Evolutionary conservation across 2,329 filamentous ascomycete species (phyloP).

Genomic region (Alternaria arborescens): DNA sequence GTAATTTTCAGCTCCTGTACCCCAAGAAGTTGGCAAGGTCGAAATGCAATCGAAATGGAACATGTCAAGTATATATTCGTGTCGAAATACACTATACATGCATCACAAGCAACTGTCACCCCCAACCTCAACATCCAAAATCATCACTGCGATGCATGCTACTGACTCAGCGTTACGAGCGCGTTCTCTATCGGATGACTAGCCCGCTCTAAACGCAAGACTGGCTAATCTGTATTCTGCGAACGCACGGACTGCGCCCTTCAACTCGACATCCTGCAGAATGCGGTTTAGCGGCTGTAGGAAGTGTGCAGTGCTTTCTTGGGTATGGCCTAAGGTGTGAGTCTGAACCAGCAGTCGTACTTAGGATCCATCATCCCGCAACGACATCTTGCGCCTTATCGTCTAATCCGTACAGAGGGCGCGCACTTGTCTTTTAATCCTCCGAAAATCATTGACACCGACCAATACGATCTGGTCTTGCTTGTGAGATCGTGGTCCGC

Average conservation of each 20-base stretch:
- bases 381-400: constrained; percentile 30
- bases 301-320: constrained; percentile 13
- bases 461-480: constrained; percentile 4
- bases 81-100: not conserved
- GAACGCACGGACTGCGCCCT: constrained; percentile 30
- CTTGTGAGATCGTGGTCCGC: constrained; percentile 7
- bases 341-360: constrained; percentile 20
- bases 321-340: constrained; percentile 10
- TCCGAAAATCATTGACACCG: constrained; percentile 3
- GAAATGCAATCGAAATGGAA: not conserved
- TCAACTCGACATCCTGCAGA: constrained; percentile 21
- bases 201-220: constrained; percentile 11
- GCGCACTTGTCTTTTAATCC: constrained; percentile 23
- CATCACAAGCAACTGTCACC: too few relatives aligned
- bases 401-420: constrained; percentile 25
- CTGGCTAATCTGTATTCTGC: constrained; percentile 22
- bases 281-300: constrained; percentile 19
- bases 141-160: not conserved
- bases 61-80: not conserved
- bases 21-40: not conserved
- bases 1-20: not conserved
- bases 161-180: constrained; percentile 20
- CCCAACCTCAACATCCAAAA: not conserved
- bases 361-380: constrained; percentile 17
- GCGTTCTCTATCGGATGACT: constrained; percentile 14